These are phyloP conservation scores for Barnettozyma vustinii DNA, from an alignment of 805 yeast species.

Conservation along the genomic window DNA sequence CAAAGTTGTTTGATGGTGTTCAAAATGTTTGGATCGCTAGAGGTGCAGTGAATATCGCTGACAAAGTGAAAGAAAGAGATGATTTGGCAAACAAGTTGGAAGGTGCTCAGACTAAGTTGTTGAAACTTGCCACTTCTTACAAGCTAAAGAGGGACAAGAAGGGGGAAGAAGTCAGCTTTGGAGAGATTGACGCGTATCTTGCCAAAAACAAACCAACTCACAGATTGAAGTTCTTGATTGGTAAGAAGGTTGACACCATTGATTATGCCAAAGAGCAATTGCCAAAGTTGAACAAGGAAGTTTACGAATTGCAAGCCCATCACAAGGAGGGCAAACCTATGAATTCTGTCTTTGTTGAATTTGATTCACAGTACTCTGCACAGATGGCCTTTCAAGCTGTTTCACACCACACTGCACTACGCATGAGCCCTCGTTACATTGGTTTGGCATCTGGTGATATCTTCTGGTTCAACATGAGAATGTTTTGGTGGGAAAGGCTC, in stretches of 20 bases:
- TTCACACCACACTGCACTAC: slow-evolving; percentile 60
- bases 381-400: slow-evolving; percentile 65
- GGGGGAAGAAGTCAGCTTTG: slow-evolving; percentile 36
- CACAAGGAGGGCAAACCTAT: slow-evolving; percentile 51
- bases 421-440: slow-evolving; percentile 52
- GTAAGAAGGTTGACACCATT: slow-evolving; percentile 61
- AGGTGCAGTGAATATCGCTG: slow-evolving; percentile 46
- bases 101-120: slow-evolving; percentile 50
- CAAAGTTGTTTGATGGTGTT: slow-evolving; percentile 76
- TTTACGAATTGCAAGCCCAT: slow-evolving; percentile 46
- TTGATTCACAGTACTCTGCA: slow-evolving; percentile 69
- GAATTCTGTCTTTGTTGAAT: slow-evolving; percentile 76
- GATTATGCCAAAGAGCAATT: slow-evolving; percentile 49
- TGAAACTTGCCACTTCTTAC: slow-evolving; percentile 59
- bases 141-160: slow-evolving; percentile 64
- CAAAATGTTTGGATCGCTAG: slow-evolving; percentile 77
- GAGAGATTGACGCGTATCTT: slow-evolving; percentile 50
- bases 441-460: slow-evolving; percentile 63
- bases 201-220: slow-evolving; percentile 63
- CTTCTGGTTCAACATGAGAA: slow-evolving; percentile 66
- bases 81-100: slow-evolving; percentile 60
- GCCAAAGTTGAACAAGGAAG: slow-evolving; percentile 53
- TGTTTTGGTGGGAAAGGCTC: slow-evolving; percentile 76
- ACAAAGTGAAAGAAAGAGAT: slow-evolving; percentile 55
- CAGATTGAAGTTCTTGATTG: slow-evolving; percentile 37